phyloP scores from a whole-genome alignment of 805 yeast species.

The Cyberlindnera maritima region DNA sequence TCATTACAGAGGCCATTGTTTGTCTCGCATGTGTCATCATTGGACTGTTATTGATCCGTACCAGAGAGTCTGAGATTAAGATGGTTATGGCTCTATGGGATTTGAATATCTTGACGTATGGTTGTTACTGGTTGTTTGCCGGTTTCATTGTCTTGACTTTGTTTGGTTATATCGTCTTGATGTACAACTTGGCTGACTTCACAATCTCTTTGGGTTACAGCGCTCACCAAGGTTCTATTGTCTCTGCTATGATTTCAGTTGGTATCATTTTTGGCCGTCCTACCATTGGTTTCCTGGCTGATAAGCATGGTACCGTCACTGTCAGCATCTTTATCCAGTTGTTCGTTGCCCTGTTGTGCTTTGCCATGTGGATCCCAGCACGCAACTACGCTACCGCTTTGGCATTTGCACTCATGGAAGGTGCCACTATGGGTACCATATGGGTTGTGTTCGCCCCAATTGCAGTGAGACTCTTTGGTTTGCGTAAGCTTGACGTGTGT shows the following conservation, averaged over 20 bases:
- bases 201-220: constrained; percentile 59
- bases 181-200: constrained; percentile 58
- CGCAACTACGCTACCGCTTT: constrained; percentile 54
- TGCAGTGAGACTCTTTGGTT: constrained; percentile 50
- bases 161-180: constrained; percentile 58
- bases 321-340: constrained; percentile 37
- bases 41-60: constrained; percentile 35
- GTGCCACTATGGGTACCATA: constrained; percentile 58
- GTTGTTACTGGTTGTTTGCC: constrained; percentile 42
- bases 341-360: constrained; percentile 39
- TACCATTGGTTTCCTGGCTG: constrained; percentile 47
- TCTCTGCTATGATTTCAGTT: constrained; percentile 56
- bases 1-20: constrained; percentile 35
- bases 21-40: constrained; percentile 34
- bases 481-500: constrained; percentile 46
- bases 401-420: constrained; percentile 50
- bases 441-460: constrained; percentile 56
- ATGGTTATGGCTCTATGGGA: constrained; percentile 42
- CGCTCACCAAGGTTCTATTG: constrained; percentile 52
- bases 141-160: constrained; percentile 45
- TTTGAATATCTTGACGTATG: constrained; percentile 32
- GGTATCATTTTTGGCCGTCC: constrained; percentile 61
- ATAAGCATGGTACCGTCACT: constrained; percentile 50
- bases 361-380: constrained; percentile 60
- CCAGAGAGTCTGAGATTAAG: constrained; percentile 36